phyloP scores from a whole-genome alignment of 192 early-diverging fungal genomes.

The Entophlyctis luteolus region DNA sequence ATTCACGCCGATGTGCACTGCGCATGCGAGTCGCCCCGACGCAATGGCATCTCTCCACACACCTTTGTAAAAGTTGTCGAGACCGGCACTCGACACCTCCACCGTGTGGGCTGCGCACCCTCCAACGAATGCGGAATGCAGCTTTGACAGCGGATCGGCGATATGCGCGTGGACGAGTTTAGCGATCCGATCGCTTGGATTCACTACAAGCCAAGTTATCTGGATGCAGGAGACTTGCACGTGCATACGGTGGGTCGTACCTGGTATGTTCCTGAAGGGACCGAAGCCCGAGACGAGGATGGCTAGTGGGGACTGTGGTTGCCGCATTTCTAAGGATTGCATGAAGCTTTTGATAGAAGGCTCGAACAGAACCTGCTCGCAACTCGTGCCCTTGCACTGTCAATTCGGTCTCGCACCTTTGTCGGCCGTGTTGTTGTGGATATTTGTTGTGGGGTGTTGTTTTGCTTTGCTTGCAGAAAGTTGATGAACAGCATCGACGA shows the following conservation, averaged over 20 bases:
- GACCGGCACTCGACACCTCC: constrained; percentile 4
- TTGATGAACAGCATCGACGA: too few relatives aligned
- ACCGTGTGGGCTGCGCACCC: background rate
- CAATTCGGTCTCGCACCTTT: too few relatives aligned
- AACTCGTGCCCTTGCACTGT: too few relatives aligned
- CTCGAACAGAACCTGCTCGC: too few relatives aligned
- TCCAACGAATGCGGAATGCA: background rate
- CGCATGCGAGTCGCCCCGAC: background rate
- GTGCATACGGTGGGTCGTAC: background rate
- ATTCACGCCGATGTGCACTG: constrained; percentile 11
- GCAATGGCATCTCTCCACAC: background rate
- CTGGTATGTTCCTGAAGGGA: constrained; percentile 15
- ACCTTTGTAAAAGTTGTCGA: constrained; percentile 12
- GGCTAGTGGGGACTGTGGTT: too few relatives aligned
- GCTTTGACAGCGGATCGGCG: background rate
- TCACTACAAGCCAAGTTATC: background rate
- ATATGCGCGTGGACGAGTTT: background rate
- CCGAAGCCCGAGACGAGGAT: constrained; percentile 18
- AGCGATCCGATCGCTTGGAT: constrained; percentile 6
- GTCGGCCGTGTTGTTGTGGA: too few relatives aligned
- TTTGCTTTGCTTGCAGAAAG: too few relatives aligned
- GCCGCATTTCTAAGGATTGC: too few relatives aligned
- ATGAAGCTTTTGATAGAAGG: too few relatives aligned
- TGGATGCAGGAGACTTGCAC: too few relatives aligned
- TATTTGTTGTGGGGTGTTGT: too few relatives aligned